phyloP scores from a whole-genome alignment of 2,329 filamentous ascomycete species.

The Pseudogymnoascus pannorum region DNA sequence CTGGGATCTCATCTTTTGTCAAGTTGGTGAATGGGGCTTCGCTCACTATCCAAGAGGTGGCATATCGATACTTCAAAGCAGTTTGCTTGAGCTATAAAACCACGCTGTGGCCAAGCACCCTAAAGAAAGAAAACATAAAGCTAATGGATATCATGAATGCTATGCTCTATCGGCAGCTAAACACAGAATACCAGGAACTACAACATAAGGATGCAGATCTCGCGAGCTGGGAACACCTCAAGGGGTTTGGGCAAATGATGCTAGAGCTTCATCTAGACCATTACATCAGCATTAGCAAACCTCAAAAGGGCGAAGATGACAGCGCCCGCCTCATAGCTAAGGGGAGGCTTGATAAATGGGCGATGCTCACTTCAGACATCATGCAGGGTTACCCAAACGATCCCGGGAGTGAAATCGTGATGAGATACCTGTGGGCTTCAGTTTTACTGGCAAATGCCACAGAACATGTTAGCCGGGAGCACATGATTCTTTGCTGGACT shows the following conservation, averaged over 20 bases:
- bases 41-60: constrained; percentile 49
- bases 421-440: constrained; percentile 61
- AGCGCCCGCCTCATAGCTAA: constrained; percentile 45
- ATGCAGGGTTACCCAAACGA: constrained; percentile 30
- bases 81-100: constrained; percentile 44
- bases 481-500: constrained; percentile 53
- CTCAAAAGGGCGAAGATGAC: constrained; percentile 47
- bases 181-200: constrained; percentile 28
- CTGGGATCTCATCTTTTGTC: constrained; percentile 45
- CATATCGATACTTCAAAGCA: constrained; percentile 49
- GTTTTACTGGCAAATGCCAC: constrained; percentile 53
- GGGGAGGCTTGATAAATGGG: constrained; percentile 55
- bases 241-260: constrained; percentile 49
- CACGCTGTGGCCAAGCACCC: constrained; percentile 50
- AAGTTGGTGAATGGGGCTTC: constrained; percentile 41
- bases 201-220: constrained; percentile 6
- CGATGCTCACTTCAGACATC: constrained; percentile 46
- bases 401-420: constrained; percentile 34
- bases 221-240: constrained; percentile 25
- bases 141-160: constrained; percentile 43
- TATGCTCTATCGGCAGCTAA: constrained; percentile 38
- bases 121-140: constrained; percentile 51
- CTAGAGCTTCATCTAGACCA: constrained; percentile 63
- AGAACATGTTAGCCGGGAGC: constrained; percentile 48
- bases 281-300: constrained; percentile 54